These are phyloP conservation scores for Cryptococcus sp. DNA, from an alignment of 1,284 basidiomycete species.

Conservation along the genomic window DNA sequence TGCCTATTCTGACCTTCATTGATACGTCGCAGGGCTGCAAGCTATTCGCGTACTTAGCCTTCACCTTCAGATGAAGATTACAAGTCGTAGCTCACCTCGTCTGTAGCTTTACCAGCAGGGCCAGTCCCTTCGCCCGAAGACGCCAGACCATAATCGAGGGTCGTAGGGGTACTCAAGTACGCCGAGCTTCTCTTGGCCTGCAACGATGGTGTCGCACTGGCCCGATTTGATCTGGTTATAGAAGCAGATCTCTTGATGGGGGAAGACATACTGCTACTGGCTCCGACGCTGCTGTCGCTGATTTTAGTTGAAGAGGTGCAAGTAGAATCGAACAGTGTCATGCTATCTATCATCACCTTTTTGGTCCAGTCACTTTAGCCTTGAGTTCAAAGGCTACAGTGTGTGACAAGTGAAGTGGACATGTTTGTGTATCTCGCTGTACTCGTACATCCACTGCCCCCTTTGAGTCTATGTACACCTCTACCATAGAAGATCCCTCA, in stretches of 20 bases:
- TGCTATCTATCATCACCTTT: neutral
- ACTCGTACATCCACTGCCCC: no score
- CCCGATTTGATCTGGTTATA: neutral
- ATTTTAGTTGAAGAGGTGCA: neutral
- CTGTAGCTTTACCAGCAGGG: neutral
- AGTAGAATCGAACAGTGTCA: neutral
- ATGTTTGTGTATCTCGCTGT: no score
- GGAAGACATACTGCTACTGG: neutral
- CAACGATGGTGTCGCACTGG: conserved; percentile 1
- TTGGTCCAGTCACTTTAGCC: neutral
- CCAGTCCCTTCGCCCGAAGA: neutral
- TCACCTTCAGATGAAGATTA: neutral
- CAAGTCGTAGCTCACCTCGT: neutral
- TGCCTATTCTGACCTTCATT: conserved; percentile 6
- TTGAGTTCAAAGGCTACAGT: neutral
- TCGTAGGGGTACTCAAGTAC: neutral
- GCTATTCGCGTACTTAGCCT: neutral
- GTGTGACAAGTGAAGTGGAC: no score
- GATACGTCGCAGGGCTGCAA: neutral
- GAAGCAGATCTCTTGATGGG: conserved; percentile 7
- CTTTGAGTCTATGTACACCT: no score
- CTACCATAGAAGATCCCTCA: no score
- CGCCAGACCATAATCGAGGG: neutral
- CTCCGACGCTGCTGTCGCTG: neutral
- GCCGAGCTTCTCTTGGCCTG: conserved; percentile 8